Conservation (phyloP, 352 stramenopile genomes). For the Phytophthora multivora region DNA sequence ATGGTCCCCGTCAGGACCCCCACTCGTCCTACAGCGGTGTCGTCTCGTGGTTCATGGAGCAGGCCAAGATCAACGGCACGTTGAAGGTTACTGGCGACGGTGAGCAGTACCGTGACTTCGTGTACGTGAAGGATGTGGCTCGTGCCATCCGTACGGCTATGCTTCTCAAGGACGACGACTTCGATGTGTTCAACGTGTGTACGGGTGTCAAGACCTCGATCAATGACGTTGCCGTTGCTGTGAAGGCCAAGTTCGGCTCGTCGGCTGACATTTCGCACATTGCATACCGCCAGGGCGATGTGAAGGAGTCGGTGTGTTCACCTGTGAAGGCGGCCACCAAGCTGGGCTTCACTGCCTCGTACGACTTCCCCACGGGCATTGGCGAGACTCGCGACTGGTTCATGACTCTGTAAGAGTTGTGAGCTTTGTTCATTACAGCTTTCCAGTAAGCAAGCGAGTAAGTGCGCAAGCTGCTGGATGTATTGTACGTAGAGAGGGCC, state of each 20-base stretch:
- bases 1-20: slow-evolving; percentile 78
- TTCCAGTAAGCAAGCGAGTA: slow-evolving; percentile 5
- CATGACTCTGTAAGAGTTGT: slow-evolving; percentile 36
- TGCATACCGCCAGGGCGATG: slow-evolving; percentile 68
- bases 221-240: slow-evolving; percentile 57
- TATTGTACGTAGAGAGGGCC: slow-evolving; percentile 18
- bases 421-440: slow-evolving; percentile 7
- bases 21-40: slow-evolving; percentile 83
- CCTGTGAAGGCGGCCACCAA: slow-evolving; percentile 59
- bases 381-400: slow-evolving; percentile 79
- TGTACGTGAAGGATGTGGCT: slow-evolving; percentile 83
- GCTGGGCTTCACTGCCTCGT: slow-evolving; percentile 67
- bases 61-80: slow-evolving; percentile 79
- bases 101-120: slow-evolving; percentile 84
- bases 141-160: slow-evolving; percentile 80
- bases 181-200: slow-evolving; percentile 86
- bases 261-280: slow-evolving; percentile 67
- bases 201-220: slow-evolving; percentile 79
- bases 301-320: slow-evolving; percentile 80
- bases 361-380: slow-evolving; percentile 64
- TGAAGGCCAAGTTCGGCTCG: slow-evolving; percentile 71
- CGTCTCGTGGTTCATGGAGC: slow-evolving; percentile 85
- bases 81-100: slow-evolving; percentile 76
- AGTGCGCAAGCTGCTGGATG: slow-evolving; percentile 9
- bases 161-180: slow-evolving; percentile 62